A percentile compares a stretch with the other conserved stretches of the same genome.
Evolutionary conservation across 768 basidiomycete genomes (phyloP).

Genomic region (Calocybe cyanea): DNA sequence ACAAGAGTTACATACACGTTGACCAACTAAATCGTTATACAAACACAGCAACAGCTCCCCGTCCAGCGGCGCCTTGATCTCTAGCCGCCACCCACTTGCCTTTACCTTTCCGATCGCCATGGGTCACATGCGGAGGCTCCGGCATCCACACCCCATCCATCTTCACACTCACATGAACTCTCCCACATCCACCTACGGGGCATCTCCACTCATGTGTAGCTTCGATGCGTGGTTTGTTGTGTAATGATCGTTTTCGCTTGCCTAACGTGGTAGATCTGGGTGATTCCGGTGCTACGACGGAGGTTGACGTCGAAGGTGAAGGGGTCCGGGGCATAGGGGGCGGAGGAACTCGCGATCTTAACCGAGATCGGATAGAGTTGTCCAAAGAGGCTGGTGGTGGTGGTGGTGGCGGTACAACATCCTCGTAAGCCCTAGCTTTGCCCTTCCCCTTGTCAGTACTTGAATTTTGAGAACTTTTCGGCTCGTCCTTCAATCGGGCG

Average conservation of each 20-base stretch:
- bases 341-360: constrained; percentile 41
- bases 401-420: not conserved
- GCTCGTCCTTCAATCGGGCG: constrained; percentile 5
- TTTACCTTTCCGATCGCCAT: constrained; percentile 7
- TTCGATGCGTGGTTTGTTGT: constrained; percentile 36
- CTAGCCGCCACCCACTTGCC: constrained; percentile 5
- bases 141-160: constrained; percentile 58
- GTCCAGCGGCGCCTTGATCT: constrained; percentile 16
- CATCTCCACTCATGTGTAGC: constrained; percentile 59
- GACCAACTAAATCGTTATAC: constrained; percentile 22
- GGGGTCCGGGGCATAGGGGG: constrained; percentile 3
- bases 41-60: constrained; percentile 43
- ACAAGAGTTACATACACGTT: too few relatives aligned
- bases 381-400: constrained; percentile 12
- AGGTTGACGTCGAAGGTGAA: not conserved
- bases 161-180: constrained; percentile 52
- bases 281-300: not conserved
- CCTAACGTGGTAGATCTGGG: constrained; percentile 6
- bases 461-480: constrained; percentile 7
- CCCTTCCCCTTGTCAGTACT: constrained; percentile 37
- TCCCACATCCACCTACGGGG: constrained; percentile 56
- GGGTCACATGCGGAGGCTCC: constrained; percentile 26
- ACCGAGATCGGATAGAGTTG: constrained; percentile 52
- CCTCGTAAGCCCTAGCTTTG: constrained; percentile 19
- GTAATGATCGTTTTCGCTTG: constrained; percentile 18